phyloP scores from a whole-genome alignment of 805 yeast genomes.

The Wickerhamomyces queroliae region DNA sequence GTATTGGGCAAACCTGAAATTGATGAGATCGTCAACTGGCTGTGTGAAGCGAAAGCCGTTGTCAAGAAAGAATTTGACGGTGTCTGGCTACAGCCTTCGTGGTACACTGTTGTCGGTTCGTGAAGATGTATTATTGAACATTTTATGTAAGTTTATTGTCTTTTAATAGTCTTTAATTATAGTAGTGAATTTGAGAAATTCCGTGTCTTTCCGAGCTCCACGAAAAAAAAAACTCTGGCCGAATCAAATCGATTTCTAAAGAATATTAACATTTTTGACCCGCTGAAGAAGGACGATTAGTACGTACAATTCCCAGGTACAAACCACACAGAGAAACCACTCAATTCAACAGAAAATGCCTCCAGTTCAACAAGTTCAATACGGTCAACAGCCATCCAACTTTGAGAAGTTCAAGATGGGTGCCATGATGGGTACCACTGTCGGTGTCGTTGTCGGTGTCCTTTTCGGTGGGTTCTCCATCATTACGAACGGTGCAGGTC shows the following conservation, averaged over 20 bases:
- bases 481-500: constrained; percentile 94
- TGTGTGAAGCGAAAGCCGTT: constrained; percentile 35
- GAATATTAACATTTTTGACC: too few species aligned
- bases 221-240: too few species aligned
- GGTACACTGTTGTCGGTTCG: constrained; percentile 39
- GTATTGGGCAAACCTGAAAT: constrained; percentile 27
- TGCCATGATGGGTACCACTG: constrained; percentile 81
- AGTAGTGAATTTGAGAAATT: too few species aligned
- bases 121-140: background rate
- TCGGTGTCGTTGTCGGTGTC: constrained; percentile 91
- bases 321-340: too few species aligned
- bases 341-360: constrained; percentile 16
- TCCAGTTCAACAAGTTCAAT: constrained; percentile 66
- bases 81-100: constrained; percentile 36
- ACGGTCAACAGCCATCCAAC: constrained; percentile 65
- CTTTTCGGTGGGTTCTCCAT: constrained; percentile 92
- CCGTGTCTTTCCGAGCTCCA: too few species aligned
- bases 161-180: too few species aligned
- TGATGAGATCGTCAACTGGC: constrained; percentile 35
- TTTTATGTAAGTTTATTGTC: background rate
- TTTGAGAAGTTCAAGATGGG: constrained; percentile 99
- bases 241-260: too few species aligned
- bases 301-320: too few species aligned
- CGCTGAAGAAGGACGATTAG: too few species aligned
- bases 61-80: constrained; percentile 30